These are phyloP conservation scores for Fusarium protoensiforme DNA, from an alignment of 2,329 filamentous ascomycete species.

Conservation along the genomic window DNA sequence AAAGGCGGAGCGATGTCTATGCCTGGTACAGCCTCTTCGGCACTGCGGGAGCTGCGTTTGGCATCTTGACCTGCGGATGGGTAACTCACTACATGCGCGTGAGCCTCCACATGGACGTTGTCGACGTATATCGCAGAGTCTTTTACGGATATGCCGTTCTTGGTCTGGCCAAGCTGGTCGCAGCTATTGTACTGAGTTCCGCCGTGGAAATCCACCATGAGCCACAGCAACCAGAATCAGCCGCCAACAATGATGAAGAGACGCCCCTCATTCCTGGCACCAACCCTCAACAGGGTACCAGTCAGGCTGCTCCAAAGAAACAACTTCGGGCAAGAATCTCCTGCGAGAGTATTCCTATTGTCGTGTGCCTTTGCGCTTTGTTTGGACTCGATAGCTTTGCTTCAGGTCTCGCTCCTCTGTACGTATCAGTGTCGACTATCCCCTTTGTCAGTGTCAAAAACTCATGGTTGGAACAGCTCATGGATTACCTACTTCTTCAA, in stretches of 20 bases:
- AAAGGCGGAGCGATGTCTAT: constrained; percentile 65
- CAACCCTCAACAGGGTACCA: neutral
- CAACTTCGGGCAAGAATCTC: constrained; percentile 68
- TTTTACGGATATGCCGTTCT: constrained; percentile 57
- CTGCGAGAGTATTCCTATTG: constrained; percentile 61
- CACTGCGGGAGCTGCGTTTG: constrained; percentile 69
- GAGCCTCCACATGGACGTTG: constrained; percentile 54
- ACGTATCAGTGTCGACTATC: constrained; percentile 47
- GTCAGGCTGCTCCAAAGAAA: neutral
- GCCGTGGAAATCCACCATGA: constrained; percentile 54
- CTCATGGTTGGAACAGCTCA: constrained; percentile 55
- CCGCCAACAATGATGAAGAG: constrained; percentile 21
- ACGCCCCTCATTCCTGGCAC: constrained; percentile 40
- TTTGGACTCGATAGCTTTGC: constrained; percentile 77
- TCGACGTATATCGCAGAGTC: constrained; percentile 63
- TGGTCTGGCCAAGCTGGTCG: constrained; percentile 66
- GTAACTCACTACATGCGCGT: constrained; percentile 61
- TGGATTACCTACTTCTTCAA: constrained; percentile 69
- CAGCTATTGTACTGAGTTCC: constrained; percentile 61
- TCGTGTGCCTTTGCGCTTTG: constrained; percentile 72
- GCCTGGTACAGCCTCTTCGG: constrained; percentile 72
- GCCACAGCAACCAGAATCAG: neutral
- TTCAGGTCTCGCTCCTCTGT: constrained; percentile 74
- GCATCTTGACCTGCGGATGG: constrained; percentile 70
- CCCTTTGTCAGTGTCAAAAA: accelerated